These are phyloP conservation scores for Ilyonectria robusta DNA, from an alignment of 2,329 filamentous ascomycete genomes.

Conservation along the genomic window DNA sequence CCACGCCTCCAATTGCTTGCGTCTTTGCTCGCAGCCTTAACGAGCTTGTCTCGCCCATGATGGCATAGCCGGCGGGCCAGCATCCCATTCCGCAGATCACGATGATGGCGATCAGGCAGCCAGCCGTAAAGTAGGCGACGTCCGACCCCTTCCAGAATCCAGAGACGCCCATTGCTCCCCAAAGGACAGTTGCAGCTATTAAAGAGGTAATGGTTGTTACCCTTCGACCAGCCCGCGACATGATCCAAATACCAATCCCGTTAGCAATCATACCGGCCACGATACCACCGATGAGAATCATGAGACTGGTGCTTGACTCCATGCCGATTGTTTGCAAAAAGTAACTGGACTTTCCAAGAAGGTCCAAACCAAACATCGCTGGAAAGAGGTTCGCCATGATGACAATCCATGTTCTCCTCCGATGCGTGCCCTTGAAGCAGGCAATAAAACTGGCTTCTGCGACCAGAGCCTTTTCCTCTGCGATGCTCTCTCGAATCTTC, in stretches of 20 bases:
- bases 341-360: conserved; percentile 59
- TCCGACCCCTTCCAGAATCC: conserved; percentile 31
- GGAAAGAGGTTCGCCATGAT: conserved; percentile 58
- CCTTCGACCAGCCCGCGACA: conserved; percentile 58
- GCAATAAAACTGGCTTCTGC: conserved; percentile 55
- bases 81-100: conserved; percentile 57
- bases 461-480: conserved; percentile 53
- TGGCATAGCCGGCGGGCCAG: conserved; percentile 59
- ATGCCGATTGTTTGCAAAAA: conserved; percentile 53
- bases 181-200: conserved; percentile 52
- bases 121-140: conserved; percentile 29
- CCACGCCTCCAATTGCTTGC: conserved; percentile 58
- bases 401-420: conserved; percentile 55
- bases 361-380: conserved; percentile 59
- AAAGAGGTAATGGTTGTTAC: conserved; percentile 56
- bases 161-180: conserved; percentile 57
- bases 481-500: conserved; percentile 52
- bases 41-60: conserved; percentile 51
- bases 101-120: conserved; percentile 57
- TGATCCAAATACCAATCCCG: conserved; percentile 58
- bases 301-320: conserved; percentile 50
- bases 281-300: conserved; percentile 63
- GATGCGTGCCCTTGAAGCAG: conserved; percentile 58
- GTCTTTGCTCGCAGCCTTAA: conserved; percentile 42
- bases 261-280: conserved; percentile 62